Evolutionary conservation across 2,329 filamentous ascomycete genomes (phyloP).

Genomic region (Diplodia corticola): DNA sequence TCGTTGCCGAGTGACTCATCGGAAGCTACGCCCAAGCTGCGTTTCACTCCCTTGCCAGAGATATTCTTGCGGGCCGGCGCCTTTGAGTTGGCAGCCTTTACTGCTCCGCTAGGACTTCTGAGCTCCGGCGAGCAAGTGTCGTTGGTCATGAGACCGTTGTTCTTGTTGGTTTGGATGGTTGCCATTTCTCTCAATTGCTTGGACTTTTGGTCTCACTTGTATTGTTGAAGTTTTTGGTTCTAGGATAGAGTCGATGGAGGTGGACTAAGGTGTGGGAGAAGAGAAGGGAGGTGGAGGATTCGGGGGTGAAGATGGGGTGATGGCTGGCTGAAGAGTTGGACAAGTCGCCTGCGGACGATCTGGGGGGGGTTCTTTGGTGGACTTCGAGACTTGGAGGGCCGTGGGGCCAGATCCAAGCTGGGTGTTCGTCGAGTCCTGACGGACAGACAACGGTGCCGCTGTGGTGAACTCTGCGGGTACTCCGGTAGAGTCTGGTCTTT

Average conservation of each 20-base stretch:
- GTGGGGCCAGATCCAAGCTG: constrained; percentile 27
- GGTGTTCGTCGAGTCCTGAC: constrained; percentile 34
- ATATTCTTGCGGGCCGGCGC: neutral
- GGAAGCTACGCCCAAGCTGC: constrained; percentile 14
- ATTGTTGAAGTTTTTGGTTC: neutral
- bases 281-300: neutral
- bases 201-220: neutral
- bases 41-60: neutral
- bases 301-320: constrained; percentile 5
- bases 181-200: constrained; percentile 11
- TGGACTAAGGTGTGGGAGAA: neutral
- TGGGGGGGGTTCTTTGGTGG: constrained; percentile 32
- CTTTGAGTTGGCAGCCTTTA: neutral
- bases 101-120: neutral
- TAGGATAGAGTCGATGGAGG: neutral
- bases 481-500: constrained; percentile 29
- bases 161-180: neutral
- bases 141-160: constrained; percentile 5
- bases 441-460: constrained; percentile 36
- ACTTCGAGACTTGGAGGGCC: constrained; percentile 39
- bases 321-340: constrained; percentile 20
- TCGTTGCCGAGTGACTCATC: constrained; percentile 20
- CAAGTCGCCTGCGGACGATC: constrained; percentile 33
- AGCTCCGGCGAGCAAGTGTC: neutral
- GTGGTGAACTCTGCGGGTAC: constrained; percentile 31